A percentile compares a stretch with the other conserved stretches of the same genome.
Conservation (phyloP, 345 rosid genomes). For the Moringa oleifera region DNA sequence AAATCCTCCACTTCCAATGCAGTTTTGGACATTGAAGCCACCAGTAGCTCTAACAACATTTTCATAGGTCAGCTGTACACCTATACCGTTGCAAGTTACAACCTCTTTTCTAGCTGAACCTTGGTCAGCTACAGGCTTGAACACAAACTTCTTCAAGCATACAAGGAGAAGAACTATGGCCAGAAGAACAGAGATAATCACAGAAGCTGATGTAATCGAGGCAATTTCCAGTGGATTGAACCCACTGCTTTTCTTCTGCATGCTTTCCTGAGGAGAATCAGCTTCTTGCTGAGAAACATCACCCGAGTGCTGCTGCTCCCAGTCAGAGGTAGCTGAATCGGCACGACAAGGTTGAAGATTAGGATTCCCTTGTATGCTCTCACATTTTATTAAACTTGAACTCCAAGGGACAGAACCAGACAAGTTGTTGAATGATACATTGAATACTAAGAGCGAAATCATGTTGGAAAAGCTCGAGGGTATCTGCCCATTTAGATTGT, state of each 20-base stretch:
- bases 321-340: slow-evolving; percentile 23
- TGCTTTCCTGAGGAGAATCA: slow-evolving; percentile 6
- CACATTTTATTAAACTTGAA: slow-evolving; percentile 26
- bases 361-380: slow-evolving; percentile 51
- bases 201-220: slow-evolving; percentile 54
- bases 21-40: slow-evolving; percentile 38
- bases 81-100: slow-evolving; percentile 37
- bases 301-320: slow-evolving; percentile 26
- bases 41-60: slow-evolving; percentile 53
- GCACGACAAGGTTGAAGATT: slow-evolving; percentile 43
- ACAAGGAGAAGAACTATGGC: slow-evolving; percentile 38
- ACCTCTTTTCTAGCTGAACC: slow-evolving; percentile 38
- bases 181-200: slow-evolving; percentile 48
- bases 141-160: slow-evolving; percentile 29
- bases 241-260: neutral
- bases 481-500: slow-evolving; percentile 52
- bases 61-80: slow-evolving; percentile 38
- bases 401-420: slow-evolving; percentile 41
- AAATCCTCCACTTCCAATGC: slow-evolving; percentile 65
- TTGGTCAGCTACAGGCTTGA: slow-evolving; percentile 30
- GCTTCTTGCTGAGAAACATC: neutral
- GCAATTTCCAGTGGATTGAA: slow-evolving; percentile 55
- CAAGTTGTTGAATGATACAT: slow-evolving; percentile 51
- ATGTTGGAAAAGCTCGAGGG: slow-evolving; percentile 38
- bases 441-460: slow-evolving; percentile 36